These are phyloP conservation scores for Fonsecaea nubica DNA, from an alignment of 2,329 filamentous ascomycete genomes.

Conservation along the genomic window DNA sequence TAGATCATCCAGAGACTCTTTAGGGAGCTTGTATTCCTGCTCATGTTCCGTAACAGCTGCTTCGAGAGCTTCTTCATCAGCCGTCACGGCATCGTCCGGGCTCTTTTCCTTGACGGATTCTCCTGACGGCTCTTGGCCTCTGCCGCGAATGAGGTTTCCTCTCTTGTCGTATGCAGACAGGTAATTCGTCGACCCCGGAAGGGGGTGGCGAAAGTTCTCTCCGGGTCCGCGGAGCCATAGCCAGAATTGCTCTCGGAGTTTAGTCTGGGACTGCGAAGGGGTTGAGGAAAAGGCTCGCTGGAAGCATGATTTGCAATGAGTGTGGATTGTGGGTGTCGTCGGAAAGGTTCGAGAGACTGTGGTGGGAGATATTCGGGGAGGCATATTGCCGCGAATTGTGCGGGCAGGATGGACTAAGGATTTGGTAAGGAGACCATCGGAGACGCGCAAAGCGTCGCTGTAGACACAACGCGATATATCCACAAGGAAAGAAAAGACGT, in stretches of 20 bases:
- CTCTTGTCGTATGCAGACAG: constrained; percentile 59
- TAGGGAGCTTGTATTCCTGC: constrained; percentile 42
- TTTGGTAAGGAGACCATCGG: neutral
- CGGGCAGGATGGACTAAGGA: neutral
- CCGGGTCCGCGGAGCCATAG: constrained; percentile 65
- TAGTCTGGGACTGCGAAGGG: constrained; percentile 48
- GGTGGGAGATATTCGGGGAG: constrained; percentile 34
- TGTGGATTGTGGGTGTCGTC: constrained; percentile 33
- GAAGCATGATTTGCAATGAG: constrained; percentile 40
- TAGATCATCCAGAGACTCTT: constrained; percentile 38
- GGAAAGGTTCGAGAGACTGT: constrained; percentile 25
- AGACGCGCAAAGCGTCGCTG: neutral
- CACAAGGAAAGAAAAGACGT: neutral
- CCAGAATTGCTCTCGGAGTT: constrained; percentile 62
- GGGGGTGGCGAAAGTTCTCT: constrained; percentile 54
- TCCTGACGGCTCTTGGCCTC: constrained; percentile 2
- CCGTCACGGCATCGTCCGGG: constrained; percentile 18
- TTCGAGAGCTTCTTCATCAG: constrained; percentile 34
- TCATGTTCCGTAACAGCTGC: constrained; percentile 44
- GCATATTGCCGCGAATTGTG: constrained; percentile 26
- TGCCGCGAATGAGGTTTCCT: constrained; percentile 55
- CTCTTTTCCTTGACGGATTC: constrained; percentile 6
- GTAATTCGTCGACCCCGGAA: constrained; percentile 62
- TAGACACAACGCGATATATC: neutral
- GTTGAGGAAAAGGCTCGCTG: constrained; percentile 39